phyloP scores from a whole-genome alignment of 75 land plant genomes.

The Chamaecyparis obtusa region DNA sequence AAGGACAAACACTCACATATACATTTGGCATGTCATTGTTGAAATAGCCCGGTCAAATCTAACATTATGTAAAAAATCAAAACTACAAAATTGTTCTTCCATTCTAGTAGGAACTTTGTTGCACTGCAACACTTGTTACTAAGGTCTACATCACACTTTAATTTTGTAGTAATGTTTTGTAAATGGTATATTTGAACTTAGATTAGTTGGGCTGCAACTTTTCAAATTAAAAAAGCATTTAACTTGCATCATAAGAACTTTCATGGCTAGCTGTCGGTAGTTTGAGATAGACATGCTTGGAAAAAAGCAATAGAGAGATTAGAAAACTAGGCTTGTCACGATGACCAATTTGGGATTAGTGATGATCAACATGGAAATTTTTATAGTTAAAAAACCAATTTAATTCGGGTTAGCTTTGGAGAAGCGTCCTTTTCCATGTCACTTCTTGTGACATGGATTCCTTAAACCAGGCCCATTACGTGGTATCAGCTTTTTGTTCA shows the following conservation, averaged over 20 bases:
- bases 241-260: too few relatives aligned
- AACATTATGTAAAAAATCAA: too few relatives aligned
- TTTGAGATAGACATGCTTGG: background rate
- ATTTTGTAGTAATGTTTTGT: too few relatives aligned
- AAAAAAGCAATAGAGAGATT: background rate
- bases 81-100: too few relatives aligned
- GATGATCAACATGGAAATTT: background rate
- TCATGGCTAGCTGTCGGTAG: too few relatives aligned
- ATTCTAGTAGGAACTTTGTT: too few relatives aligned
- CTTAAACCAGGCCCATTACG: background rate
- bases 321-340: background rate
- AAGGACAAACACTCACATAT: too few relatives aligned
- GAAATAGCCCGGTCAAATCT: too few relatives aligned
- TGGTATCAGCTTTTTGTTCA: background rate
- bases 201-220: background rate
- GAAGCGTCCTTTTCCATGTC: background rate
- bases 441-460: background rate
- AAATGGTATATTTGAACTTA: too few relatives aligned
- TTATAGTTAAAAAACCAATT: background rate
- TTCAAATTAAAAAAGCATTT: background rate
- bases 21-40: too few relatives aligned
- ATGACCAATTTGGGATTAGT: background rate
- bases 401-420: background rate
- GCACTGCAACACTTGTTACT: too few relatives aligned
- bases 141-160: too few relatives aligned